phyloP scores from a whole-genome alignment of 2,329 filamentous ascomycete species.

The Penicillium sp. region DNA sequence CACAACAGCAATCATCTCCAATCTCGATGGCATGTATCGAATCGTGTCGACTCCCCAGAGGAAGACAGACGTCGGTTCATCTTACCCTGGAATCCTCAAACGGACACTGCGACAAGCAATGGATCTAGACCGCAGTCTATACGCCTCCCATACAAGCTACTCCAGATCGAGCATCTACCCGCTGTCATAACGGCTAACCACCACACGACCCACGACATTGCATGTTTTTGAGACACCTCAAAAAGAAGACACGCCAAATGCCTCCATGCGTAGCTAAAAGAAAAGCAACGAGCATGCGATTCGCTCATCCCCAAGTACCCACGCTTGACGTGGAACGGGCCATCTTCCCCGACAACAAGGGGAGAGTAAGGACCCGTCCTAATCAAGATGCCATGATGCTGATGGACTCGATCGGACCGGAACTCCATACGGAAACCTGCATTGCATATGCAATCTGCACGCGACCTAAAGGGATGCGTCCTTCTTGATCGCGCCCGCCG shows the following conservation, averaged over 20 bases:
- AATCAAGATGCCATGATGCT: constrained; percentile 13
- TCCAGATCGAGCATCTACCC: constrained; percentile 2
- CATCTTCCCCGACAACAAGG: constrained; percentile 2
- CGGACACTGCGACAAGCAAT: neutral
- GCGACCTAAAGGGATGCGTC: constrained; percentile 17
- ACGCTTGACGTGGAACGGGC: neutral
- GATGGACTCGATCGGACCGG: constrained; percentile 16
- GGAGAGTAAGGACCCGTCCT: constrained; percentile 1
- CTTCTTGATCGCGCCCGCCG: constrained; percentile 2
- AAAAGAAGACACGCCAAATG: neutral
- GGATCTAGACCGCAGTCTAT: constrained; percentile 1
- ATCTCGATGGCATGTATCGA: neutral
- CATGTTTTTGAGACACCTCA: neutral
- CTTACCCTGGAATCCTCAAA: neutral
- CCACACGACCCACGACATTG: neutral
- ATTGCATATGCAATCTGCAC: constrained; percentile 27
- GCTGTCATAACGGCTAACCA: neutral
- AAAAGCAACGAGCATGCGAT: constrained; percentile 9
- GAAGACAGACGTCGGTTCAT: neutral
- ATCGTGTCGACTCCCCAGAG: neutral
- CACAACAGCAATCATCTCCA: neutral
- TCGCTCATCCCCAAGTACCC: neutral
- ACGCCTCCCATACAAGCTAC: neutral
- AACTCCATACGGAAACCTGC: constrained; percentile 25
- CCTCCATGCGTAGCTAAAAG: constrained; percentile 5